Base-by-base conservation (phyloP, 1,284 basidiomycete genomes). In the Irpex sp. region DNA sequence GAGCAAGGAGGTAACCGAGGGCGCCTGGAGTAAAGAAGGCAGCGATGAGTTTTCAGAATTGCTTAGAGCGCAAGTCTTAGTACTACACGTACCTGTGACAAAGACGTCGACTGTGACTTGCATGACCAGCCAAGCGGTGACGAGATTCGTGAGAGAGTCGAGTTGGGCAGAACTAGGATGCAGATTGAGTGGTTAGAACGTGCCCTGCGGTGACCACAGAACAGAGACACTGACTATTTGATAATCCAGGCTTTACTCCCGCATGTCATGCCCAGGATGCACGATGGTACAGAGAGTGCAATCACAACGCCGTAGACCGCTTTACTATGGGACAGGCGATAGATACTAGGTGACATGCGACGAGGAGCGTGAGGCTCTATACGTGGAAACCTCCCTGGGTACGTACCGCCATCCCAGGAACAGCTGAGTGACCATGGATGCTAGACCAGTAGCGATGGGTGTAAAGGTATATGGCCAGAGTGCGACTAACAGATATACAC, bases 381-480 rank as follows among this genome's bases (percentile, higher is more conserved):
- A 46, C 13, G 4, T n/a, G n/a, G n/a, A 46, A 46, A 11, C 11
- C 0, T 46, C 13, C 31, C 31, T 46, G n/a, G 21, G 65, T 71
- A 26, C 59, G 8, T 35, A 80, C 79, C 79, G 76, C 69, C 79
- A 77, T 13, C 75, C 77, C 53, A 81, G 71, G 70, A 81, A 81
- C 37, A 73, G 63, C 64, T 83, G 81, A 0, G 80, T 78, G 15
- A 78, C 65, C 47, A 82, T 68, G 6, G 81, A 80, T 19, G 78
- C 77, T 5, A 79, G 66, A 0, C 79, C 74, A 1, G 79, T 81
- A 4, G 77, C 76, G 19, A 77, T 68, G 4, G 80, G 79, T 0
- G 79, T 82, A 62, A 81, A 78, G 0, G 76, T 74, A 58, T 79
- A 78, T 2, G 80, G 78, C 81, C 81, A 80, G 1, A 74, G 69